Evolutionary conservation across 1,284 basidiomycete species (phyloP), one percentile per base, ranked within the genome.

Genomic region (Testicularia cyperi): DNA sequence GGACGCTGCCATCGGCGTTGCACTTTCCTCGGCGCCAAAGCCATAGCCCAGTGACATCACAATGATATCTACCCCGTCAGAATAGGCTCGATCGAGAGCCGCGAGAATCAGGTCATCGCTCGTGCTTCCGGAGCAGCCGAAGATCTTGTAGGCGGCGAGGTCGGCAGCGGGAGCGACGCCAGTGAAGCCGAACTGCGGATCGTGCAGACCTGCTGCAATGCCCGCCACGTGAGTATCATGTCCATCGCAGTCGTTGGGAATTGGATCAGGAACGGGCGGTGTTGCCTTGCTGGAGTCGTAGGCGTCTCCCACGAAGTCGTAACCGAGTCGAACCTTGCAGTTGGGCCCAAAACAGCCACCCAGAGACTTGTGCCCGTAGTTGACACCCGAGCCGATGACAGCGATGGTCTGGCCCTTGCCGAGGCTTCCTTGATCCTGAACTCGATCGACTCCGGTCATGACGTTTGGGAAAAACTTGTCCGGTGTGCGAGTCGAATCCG

Each of bases 281-380:
- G 78, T 77, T 13, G 48, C 53, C 38, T 57, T 55, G 43, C 45
- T 54, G 10, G 78, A 78, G 43, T 75, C 65, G 42, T 74, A 80
- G 18, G 61, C 42, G 57, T 79, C 78, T 16, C 78, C 66, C 25
- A 69, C 66, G 15, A 69, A 46, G 19, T 51, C 64, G 46, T 64
- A 64, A 9, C 66, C 66, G 5, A 63, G 60, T 6, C 28, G 18
- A 44, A 69, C 49, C 25, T 55, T 47, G 45, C 66, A 69, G 14
- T 58, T 64, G 2, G 28, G n/a, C 19, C 66, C 66, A 38, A 60
- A 65, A 46, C 66, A 68, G 21, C 66, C 79, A 83, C 86, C 41
- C 14, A 88, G 82, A 13, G 78, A 77, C 7, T 84, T 83, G 65
- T 85, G 83, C 3, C 81, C 84, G 70, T 83, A 85, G 68, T 85